phyloP scores from a whole-genome alignment of 1,139 yeast genomes.

The Kodamaea arcana region DNA sequence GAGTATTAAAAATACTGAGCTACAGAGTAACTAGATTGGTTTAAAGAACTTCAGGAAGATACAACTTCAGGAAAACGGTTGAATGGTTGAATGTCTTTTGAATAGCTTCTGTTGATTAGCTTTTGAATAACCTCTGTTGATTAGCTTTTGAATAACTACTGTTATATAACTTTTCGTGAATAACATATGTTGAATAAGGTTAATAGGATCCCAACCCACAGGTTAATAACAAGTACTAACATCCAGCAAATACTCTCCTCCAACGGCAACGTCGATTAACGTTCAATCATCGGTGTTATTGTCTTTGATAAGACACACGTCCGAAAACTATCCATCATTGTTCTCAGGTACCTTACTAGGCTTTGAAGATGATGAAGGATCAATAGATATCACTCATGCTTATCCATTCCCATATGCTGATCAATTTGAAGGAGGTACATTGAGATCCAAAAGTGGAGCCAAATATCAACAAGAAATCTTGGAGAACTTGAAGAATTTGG shows the following conservation, averaged over 20 bases:
- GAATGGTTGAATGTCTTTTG: too few relatives aligned
- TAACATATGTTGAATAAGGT: too few relatives aligned
- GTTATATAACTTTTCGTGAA: too few relatives aligned
- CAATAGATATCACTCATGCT: conserved; percentile 54
- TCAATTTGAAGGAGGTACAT: conserved; percentile 52
- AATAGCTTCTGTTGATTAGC: too few relatives aligned
- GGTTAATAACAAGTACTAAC: too few relatives aligned
- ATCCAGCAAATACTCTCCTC: conserved; percentile 29
- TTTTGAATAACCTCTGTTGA: too few relatives aligned
- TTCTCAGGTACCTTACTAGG: conserved; percentile 80
- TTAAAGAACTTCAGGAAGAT: too few relatives aligned
- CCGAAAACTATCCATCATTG: conserved; percentile 62
- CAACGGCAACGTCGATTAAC: conserved; percentile 44
- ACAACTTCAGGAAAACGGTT: too few relatives aligned
- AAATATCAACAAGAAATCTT: conserved; percentile 71
- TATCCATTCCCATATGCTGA: conserved; percentile 60
- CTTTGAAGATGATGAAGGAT: conserved; percentile 56
- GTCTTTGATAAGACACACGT: conserved; percentile 68
- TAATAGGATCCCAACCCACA: too few relatives aligned
- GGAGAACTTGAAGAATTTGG: conserved; percentile 57
- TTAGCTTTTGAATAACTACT: too few relatives aligned
- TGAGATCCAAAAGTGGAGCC: conserved; percentile 56
- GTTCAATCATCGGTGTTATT: conserved; percentile 61
- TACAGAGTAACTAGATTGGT: too few relatives aligned
- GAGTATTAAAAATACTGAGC: too few relatives aligned